These are phyloP conservation scores for Platismatia glauca DNA, from an alignment of 495 filamentous ascomycete genomes.

Conservation along the genomic window DNA sequence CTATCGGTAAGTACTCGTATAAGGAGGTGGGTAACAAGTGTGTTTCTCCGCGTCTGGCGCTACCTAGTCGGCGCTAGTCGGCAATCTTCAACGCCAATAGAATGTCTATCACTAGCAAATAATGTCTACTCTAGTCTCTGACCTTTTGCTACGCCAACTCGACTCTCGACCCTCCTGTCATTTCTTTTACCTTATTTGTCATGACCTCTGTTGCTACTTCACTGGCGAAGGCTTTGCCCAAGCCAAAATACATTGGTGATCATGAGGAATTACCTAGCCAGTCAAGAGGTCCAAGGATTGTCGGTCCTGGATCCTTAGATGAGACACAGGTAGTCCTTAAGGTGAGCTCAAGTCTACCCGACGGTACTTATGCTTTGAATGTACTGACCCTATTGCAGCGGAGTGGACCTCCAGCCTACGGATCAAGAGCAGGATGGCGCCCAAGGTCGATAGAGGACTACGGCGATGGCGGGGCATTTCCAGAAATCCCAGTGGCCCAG, in stretches of 20 bases:
- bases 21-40: no score
- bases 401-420: slow-evolving; percentile 78
- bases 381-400: slow-evolving; percentile 40
- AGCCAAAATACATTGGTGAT: slow-evolving; percentile 80
- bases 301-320: slow-evolving; percentile 68
- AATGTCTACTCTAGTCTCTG: neutral
- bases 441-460: slow-evolving; percentile 81
- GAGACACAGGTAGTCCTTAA: slow-evolving; percentile 81
- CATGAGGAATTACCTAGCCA: slow-evolving; percentile 69
- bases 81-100: neutral
- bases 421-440: slow-evolving; percentile 77
- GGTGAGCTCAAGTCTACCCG: slow-evolving; percentile 35
- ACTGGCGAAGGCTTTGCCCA: slow-evolving; percentile 74
- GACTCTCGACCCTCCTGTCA: neutral
- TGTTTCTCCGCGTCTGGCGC: no score
- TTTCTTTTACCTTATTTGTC: neutral
- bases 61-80: neutral
- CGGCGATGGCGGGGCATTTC: slow-evolving; percentile 93
- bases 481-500: slow-evolving; percentile 87
- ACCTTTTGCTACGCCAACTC: neutral
- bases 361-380: neutral
- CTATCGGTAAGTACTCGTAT: no score
- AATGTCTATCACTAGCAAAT: no score
- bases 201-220: slow-evolving; percentile 50
- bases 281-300: slow-evolving; percentile 66